Percentiles rank a stretch among this genome's conserved stretches.
phyloP scores from a whole-genome alignment of 2,329 filamentous ascomycete genomes.

The Fusarium neocosmosporiellum region DNA sequence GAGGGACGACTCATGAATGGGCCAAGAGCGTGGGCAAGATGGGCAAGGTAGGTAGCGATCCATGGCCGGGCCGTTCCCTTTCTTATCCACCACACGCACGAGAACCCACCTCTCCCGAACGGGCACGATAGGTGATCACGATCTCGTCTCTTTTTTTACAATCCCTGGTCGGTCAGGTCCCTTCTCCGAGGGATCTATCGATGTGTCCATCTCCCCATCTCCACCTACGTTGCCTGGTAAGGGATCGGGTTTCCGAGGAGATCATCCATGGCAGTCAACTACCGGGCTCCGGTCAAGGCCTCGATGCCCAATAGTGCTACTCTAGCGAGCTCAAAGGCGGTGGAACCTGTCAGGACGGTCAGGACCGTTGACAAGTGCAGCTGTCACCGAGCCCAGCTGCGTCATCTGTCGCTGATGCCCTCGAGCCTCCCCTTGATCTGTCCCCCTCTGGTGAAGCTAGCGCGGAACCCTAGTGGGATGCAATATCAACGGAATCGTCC shows the following conservation, averaged over 20 bases:
- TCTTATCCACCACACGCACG: not conserved
- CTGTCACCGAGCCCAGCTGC: conserved; percentile 16
- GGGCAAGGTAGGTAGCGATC: conserved; percentile 8
- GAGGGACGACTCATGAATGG: conserved; percentile 2
- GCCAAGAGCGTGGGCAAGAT: conserved; percentile 2
- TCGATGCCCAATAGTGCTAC: not conserved
- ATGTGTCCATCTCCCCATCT: conserved; percentile 30
- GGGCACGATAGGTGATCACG: not conserved
- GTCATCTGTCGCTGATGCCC: conserved; percentile 21
- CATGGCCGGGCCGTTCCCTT: not conserved
- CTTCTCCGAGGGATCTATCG: conserved; percentile 10
- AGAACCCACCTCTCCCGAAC: conserved; percentile 5
- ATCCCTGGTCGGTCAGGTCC: conserved; percentile 11
- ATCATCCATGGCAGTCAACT: not conserved
- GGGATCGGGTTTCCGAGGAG: not conserved
- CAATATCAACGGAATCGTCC: conserved; percentile 41
- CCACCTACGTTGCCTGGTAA: conserved; percentile 25
- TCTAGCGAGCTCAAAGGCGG: not conserved
- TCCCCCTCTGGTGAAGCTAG: conserved; percentile 37
- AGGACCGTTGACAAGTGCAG: conserved; percentile 14
- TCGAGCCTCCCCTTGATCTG: conserved; percentile 30
- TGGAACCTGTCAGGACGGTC: not conserved
- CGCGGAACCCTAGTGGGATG: conserved; percentile 38
- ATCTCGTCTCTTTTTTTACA: not conserved
- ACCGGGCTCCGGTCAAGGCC: not conserved